Conservation (phyloP, 228 moss, liverwort and hornwort genomes). For the Sphagnum magellanicum region DNA sequence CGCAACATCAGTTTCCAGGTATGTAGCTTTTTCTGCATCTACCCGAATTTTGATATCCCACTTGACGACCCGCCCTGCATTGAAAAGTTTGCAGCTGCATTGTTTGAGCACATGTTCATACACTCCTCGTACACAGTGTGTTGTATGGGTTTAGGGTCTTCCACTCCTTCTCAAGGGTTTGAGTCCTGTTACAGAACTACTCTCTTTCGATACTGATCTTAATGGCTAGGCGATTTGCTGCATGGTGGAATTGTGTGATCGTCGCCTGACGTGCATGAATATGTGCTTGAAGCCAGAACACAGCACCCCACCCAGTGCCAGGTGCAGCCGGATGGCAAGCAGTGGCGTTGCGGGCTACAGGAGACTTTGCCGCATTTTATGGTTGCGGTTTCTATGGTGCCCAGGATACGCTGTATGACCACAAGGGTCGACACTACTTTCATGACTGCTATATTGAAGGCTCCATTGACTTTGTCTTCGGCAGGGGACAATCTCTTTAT, state of each 20-base stretch:
- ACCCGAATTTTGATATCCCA: too few relatives aligned
- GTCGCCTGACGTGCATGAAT: background rate
- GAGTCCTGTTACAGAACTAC: background rate
- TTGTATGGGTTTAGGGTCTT: too few relatives aligned
- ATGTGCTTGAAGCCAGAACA: slow-evolving; percentile 20
- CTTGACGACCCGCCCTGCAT: background rate
- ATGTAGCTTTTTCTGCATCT: background rate
- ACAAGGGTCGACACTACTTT: slow-evolving; percentile 57
- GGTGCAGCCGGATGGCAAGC: slow-evolving; percentile 49
- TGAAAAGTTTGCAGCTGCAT: background rate
- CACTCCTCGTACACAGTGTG: background rate
- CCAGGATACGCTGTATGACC: slow-evolving; percentile 59
- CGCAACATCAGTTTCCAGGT: slow-evolving; percentile 9
- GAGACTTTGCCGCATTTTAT: slow-evolving; percentile 48
- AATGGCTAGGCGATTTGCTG: background rate
- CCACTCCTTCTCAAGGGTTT: background rate
- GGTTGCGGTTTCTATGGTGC: slow-evolving; percentile 46
- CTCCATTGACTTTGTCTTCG: slow-evolving; percentile 65
- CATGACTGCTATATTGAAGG: slow-evolving; percentile 45
- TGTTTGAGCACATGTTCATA: background rate
- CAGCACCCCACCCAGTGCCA: slow-evolving; percentile 38
- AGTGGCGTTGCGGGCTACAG: slow-evolving; percentile 46
- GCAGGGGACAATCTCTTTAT: slow-evolving; percentile 46
- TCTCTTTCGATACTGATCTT: background rate
- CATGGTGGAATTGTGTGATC: background rate